A percentile compares a stretch with the other conserved stretches of the same genome.
These are phyloP conservation scores for Cicer arietinum DNA, from an alignment of 306 rosid species.

Conservation along the genomic window DNA sequence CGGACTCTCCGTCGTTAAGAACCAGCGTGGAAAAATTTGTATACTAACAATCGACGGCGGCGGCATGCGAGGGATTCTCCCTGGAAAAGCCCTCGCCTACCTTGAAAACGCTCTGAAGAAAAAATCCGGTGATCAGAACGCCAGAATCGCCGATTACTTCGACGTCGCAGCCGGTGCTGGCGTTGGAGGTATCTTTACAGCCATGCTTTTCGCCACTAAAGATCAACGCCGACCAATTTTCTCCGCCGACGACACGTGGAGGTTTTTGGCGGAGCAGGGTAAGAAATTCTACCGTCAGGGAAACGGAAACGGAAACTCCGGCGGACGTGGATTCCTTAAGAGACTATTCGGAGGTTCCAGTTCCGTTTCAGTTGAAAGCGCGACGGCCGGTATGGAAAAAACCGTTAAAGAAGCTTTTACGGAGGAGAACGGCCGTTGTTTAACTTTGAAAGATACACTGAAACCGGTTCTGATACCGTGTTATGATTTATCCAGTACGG, in stretches of 20 bases:
- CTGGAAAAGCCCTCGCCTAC: slow-evolving; percentile 88
- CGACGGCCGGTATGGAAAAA: slow-evolving; percentile 70
- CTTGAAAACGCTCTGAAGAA: slow-evolving; percentile 76
- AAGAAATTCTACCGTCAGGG: slow-evolving; percentile 60
- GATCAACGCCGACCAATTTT: slow-evolving; percentile 74
- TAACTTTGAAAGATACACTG: slow-evolving; percentile 86
- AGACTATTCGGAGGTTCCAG: slow-evolving; percentile 49
- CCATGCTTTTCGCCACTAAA: slow-evolving; percentile 83
- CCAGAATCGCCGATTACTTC: slow-evolving; percentile 90
- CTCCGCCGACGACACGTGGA: slow-evolving; percentile 85
- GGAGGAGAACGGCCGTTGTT: slow-evolving; percentile 52
- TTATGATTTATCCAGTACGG: slow-evolving; percentile 90
- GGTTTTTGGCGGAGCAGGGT: slow-evolving; percentile 74
- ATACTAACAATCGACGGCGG: slow-evolving; percentile 93
- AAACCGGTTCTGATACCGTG: slow-evolving; percentile 94
- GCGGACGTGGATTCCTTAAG: slow-evolving; percentile 45
- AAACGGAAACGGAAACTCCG: slow-evolving; percentile 21
- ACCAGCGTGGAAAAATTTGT: slow-evolving; percentile 95
- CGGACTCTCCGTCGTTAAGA: slow-evolving; percentile 68
- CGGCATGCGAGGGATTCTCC: slow-evolving; percentile 90
- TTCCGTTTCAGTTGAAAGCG: slow-evolving; percentile 40
- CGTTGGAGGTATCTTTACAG: slow-evolving; percentile 85
- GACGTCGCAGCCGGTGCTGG: slow-evolving; percentile 94
- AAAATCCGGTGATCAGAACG: slow-evolving; percentile 87
- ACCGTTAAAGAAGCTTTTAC: slow-evolving; percentile 76